Evolutionary conservation across 2,329 filamentous ascomycete genomes (phyloP), one percentile per base, ranked within the genome.

Genomic region (Aspergillus bombycis): DNA sequence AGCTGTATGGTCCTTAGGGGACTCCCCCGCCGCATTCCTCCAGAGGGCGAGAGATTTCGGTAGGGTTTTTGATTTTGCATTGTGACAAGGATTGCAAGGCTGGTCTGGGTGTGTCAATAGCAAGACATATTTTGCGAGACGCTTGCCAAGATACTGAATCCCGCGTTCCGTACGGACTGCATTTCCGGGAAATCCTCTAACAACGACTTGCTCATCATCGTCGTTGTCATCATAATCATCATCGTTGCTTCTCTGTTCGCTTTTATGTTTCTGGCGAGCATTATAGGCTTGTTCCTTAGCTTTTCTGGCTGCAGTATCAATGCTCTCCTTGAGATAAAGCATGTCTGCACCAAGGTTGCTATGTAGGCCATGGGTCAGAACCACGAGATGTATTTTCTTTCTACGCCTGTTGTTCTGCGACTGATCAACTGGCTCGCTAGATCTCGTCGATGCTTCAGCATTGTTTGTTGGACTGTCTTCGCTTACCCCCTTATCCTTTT

Each of bases 261-360:
- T 85, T 89, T 11, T 38, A 50, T 23, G 28, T 46, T 41, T 43
- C 89, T 87, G 52, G 12, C 52, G 52, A 26, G 41, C 28, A n/a
- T 30, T 45, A 21, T 50, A 76, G 92, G 89, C 57, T 88, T 81
- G 54, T 34, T 62, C 53, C 23, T 64, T 89, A 32, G 92, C 90
- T 74, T 94, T 88, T 70, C 83, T 89, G 4, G 90, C 90, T 3
- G 92, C 89, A 32, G 89, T 88, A 79, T 99, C 95, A 66, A 99
- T 98, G 77, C 93, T 96, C 79, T 99, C 95, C 75, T 99, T 99
- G 76, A 99, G 81, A 75, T 92, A 99, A 23, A 99, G 83, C 95
- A 99, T 97, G 76, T 99, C 95, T 26, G 93, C 91, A 6, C 95
- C 93, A 14, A 97, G 84, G 76, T 99, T 99, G 78, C 94, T 97